phyloP scores from a whole-genome alignment of 257 asterid genomes.

The Rubia yunnanensis region DNA sequence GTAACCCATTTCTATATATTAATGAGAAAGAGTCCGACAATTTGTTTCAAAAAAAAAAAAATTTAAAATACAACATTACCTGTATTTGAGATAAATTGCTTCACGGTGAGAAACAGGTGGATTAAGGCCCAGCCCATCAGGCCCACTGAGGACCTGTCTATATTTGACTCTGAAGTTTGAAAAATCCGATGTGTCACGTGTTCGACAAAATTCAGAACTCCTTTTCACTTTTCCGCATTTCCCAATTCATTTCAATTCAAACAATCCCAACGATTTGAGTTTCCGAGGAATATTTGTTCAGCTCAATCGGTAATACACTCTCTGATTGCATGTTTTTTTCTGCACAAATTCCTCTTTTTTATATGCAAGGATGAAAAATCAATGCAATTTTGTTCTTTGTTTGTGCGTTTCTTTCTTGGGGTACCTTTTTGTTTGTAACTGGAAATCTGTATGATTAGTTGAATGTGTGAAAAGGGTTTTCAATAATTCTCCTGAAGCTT shows the following conservation, averaged over 20 bases:
- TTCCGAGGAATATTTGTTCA: background rate
- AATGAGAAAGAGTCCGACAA: no score
- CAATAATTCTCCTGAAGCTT: background rate
- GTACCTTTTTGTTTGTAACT: background rate
- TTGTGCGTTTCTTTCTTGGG: background rate
- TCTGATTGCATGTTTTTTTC: background rate
- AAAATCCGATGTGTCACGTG: background rate
- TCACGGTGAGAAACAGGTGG: no score
- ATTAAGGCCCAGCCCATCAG: background rate
- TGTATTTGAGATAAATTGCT: background rate
- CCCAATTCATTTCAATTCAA: slow-evolving; percentile 7
- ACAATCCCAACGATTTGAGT: background rate
- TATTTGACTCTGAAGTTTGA: background rate
- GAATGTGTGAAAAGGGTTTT: background rate
- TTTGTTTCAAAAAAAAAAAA: no score
- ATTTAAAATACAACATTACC: no score
- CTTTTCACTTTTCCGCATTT: background rate
- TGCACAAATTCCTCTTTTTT: background rate
- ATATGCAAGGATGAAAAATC: background rate
- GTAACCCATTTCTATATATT: no score
- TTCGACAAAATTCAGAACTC: background rate
- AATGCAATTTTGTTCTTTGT: background rate
- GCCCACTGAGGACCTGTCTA: background rate
- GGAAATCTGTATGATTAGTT: background rate
- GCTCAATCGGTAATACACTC: background rate